phyloP scores from a whole-genome alignment of 805 yeast species.

The Candida caryicola region DNA sequence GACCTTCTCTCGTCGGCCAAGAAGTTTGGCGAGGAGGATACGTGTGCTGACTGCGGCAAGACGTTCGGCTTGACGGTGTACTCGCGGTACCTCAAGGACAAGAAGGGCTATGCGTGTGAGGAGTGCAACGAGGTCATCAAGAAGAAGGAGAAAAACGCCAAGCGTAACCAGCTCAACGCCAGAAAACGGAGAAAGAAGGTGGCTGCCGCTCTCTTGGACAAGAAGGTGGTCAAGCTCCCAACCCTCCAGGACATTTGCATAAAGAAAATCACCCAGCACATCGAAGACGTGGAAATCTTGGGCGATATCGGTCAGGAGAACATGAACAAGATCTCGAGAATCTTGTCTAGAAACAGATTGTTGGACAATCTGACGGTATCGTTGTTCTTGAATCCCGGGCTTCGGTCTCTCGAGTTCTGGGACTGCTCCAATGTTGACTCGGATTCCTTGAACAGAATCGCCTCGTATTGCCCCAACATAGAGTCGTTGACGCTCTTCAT shows the following conservation, averaged over 20 bases:
- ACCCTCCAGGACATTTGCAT: slow-evolving; percentile 83
- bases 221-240: slow-evolving; percentile 59
- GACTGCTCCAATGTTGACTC: slow-evolving; percentile 82
- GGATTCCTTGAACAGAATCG: slow-evolving; percentile 65
- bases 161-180: slow-evolving; percentile 57
- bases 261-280: slow-evolving; percentile 58
- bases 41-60: slow-evolving; percentile 61
- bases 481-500: slow-evolving; percentile 66
- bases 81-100: slow-evolving; percentile 49
- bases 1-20: slow-evolving; percentile 18
- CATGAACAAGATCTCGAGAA: slow-evolving; percentile 67
- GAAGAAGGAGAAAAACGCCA: slow-evolving; percentile 43
- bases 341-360: slow-evolving; percentile 79
- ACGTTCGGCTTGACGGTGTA: slow-evolving; percentile 64
- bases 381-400: slow-evolving; percentile 64
- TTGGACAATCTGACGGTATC: slow-evolving; percentile 68
- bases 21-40: slow-evolving; percentile 51
- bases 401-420: slow-evolving; percentile 69
- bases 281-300: slow-evolving; percentile 71
- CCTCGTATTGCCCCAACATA: slow-evolving; percentile 74
- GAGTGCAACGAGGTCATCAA: slow-evolving; percentile 48
- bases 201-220: slow-evolving; percentile 82
- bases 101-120: slow-evolving; percentile 66
- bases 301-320: slow-evolving; percentile 84
- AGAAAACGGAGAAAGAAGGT: slow-evolving; percentile 72